These are phyloP conservation scores for Geranomyces variabilis DNA, from an alignment of 192 early-diverging fungal species.

Conservation along the genomic window DNA sequence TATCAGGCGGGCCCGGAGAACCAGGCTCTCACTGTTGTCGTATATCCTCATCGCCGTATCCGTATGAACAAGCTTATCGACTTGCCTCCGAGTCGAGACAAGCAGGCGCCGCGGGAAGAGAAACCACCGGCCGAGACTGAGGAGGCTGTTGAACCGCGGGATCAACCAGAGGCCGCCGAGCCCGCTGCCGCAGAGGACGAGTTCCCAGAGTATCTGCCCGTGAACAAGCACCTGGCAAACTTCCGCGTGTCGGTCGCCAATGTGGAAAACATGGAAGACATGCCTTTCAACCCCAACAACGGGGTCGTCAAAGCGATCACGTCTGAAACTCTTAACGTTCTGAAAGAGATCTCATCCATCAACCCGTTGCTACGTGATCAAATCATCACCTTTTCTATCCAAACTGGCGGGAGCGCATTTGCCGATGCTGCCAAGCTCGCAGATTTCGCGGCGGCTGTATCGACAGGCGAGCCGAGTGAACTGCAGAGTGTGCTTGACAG, in stretches of 20 bases:
- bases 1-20: conserved; percentile 74
- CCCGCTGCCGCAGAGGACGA: neutral
- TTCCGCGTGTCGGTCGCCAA: conserved; percentile 84
- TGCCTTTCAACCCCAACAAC: conserved; percentile 84
- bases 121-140: neutral
- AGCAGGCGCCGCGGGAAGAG: neutral
- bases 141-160: conserved; percentile 12
- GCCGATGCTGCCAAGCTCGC: conserved; percentile 93
- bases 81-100: conserved; percentile 6
- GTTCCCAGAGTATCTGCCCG: conserved; percentile 35
- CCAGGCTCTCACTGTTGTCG: conserved; percentile 79
- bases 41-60: conserved; percentile 95
- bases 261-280: conserved; percentile 85
- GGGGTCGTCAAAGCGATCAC: conserved; percentile 88
- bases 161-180: neutral
- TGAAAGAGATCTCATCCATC: conserved; percentile 93
- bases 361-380: conserved; percentile 98
- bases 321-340: conserved; percentile 92
- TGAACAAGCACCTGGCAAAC: conserved; percentile 50
- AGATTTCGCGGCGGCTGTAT: conserved; percentile 97
- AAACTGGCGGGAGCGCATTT: conserved; percentile 94
- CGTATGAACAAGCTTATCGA: conserved; percentile 72
- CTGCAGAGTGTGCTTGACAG: conserved; percentile 91
- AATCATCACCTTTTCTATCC: conserved; percentile 96
- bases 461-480: conserved; percentile 87